Base-by-base conservation (phyloP, 2,329 filamentous ascomycete species). In the Aureobasidium sp. region DNA sequence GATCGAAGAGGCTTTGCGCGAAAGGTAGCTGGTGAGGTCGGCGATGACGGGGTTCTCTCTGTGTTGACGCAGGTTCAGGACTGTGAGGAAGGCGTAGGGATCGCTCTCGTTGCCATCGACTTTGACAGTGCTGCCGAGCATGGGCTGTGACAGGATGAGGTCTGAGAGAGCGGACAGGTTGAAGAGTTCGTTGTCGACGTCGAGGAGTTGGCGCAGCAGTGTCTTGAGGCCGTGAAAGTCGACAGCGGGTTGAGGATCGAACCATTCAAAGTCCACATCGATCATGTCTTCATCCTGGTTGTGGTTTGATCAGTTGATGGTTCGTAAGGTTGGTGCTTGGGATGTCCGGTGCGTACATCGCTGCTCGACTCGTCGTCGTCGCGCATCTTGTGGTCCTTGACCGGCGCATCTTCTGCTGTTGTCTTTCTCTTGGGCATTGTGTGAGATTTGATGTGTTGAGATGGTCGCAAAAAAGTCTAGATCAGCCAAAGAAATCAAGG, bases 201-300 rank as follows among this genome's bases (percentile, higher is more conserved):
- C 94, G 74, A 99, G 87, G 46, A 99, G 85, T 75, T 99, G 94
- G 64, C 93, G 89, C 64, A 97, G 77, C 8, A 99, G 85, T 10
- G 86, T 88, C 75, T 97, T 97, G 69, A 95, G 84, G 63, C 94
- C 94, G 76, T 97, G 93, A 76, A 97, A 97, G 76, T 99, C 94
- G 69, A 96, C 83, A 8, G 89, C 85, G 1, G 89, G 82, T 69
- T 94, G 88, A 65, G 93, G 96, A 77, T 97, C 95, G 79, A 97
- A 99, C 89, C 91, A 97, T 79, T 99, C 94, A 71, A 99, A 99
- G 67, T 97, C 93, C 63, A 97, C 91, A 72, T 97, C 88, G 67
- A 99, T 86, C 74, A 93, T 88, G 72, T 96, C 89, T 71, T 91
- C 88, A 70, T 96, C 90, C 90, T 96, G 64, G 15, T 20, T 7